These are phyloP conservation scores for Schizosaccharomyces versatilis DNA, from an alignment of 1,139 yeast genomes.

Conservation along the genomic window DNA sequence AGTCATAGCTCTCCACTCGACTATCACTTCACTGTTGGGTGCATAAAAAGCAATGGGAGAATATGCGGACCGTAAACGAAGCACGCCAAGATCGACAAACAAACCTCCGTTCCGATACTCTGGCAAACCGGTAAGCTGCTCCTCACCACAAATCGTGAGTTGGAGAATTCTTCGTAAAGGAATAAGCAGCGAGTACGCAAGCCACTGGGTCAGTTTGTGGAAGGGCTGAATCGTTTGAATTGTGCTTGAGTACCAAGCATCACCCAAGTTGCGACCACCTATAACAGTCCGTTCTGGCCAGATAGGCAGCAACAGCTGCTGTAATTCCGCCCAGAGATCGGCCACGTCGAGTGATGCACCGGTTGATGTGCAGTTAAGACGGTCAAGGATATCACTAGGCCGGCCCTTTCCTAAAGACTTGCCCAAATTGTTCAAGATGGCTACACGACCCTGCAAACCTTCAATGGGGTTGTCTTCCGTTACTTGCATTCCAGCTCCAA, in stretches of 20 bases:
- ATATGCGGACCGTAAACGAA: conserved; percentile 23
- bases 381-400: conserved; percentile 10
- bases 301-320: conserved; percentile 30
- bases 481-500: conserved; percentile 26
- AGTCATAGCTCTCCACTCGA: conserved; percentile 43
- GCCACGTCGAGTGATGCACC: conserved; percentile 21
- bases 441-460: conserved; percentile 31
- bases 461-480: conserved; percentile 25
- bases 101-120: conserved; percentile 45
- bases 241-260: conserved; percentile 31
- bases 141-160: conserved; percentile 24
- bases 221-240: conserved; percentile 29
- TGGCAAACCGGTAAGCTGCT: conserved; percentile 35
- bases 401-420: conserved; percentile 16
- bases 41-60: conserved; percentile 18
- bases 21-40: conserved; percentile 34
- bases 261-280: conserved; percentile 31
- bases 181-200: conserved; percentile 33
- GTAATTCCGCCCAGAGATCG: conserved; percentile 30
- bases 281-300: conserved; percentile 35
- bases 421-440: conserved; percentile 27
- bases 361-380: conserved; percentile 9
- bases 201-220: conserved; percentile 43
- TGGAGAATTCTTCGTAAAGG: conserved; percentile 27
- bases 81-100: conserved; percentile 31